Percentiles rank a stretch among this genome's conserved stretches.
phyloP scores from a whole-genome alignment of 2,329 filamentous ascomycete genomes.

The Ceratocystiopsis minuta region DNA sequence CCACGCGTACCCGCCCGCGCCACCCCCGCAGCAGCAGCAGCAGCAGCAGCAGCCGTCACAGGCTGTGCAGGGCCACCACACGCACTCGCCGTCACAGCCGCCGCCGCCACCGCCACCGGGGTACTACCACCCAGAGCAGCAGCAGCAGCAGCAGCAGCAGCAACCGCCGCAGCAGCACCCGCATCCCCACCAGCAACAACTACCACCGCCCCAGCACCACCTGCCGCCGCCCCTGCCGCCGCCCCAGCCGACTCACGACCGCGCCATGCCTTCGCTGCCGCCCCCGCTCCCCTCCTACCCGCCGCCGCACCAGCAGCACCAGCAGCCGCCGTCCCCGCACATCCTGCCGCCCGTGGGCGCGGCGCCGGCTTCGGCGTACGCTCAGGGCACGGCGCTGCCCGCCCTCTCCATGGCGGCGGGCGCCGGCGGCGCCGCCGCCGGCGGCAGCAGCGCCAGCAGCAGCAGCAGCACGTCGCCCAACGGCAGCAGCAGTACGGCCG shows the following conservation, averaged over 20 bases:
- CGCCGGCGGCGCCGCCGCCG: slow-evolving; percentile 1
- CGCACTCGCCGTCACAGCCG: too few relatives aligned
- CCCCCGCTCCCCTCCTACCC: background rate
- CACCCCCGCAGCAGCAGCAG: slow-evolving; percentile 13
- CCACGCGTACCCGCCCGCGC: slow-evolving; percentile 38
- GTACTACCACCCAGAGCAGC: slow-evolving; percentile 11
- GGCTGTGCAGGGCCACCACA: slow-evolving; percentile 9
- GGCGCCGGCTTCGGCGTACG: too few relatives aligned
- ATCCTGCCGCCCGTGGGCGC: too few relatives aligned
- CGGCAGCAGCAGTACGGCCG: too few relatives aligned
- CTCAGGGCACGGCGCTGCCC: too few relatives aligned
- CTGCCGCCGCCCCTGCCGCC: slow-evolving; percentile 3
- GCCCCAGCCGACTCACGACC: slow-evolving; percentile 7
- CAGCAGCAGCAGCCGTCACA: slow-evolving; percentile 8
- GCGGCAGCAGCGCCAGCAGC: background rate
- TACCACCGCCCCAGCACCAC: background rate
- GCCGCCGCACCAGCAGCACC: background rate
- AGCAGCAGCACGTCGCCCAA: too few relatives aligned
- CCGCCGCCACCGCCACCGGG: slow-evolving; percentile 13
- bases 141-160: too few relatives aligned
- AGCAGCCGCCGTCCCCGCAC: background rate
- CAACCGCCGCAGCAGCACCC: too few relatives aligned
- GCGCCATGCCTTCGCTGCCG: slow-evolving; percentile 5
- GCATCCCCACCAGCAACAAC: too few relatives aligned
- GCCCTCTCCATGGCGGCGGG: too few relatives aligned